Evolutionary conservation across 345 rosid genomes (phyloP).

Genomic region (Pistacia integerrima): DNA sequence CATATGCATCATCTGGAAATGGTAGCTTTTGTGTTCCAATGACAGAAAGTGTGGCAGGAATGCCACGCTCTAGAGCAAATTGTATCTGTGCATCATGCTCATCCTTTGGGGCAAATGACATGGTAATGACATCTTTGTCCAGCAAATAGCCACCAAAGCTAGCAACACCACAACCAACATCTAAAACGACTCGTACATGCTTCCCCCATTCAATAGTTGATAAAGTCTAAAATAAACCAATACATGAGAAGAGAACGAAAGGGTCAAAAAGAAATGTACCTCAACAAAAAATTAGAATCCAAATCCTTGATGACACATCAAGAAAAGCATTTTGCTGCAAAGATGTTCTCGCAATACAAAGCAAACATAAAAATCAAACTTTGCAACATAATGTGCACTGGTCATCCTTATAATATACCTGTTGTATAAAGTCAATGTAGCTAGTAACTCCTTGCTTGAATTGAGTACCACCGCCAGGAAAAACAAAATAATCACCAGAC

Average conservation of each 20-base stretch:
- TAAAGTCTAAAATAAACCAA: conserved; percentile 48
- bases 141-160: conserved; percentile 88
- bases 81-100: conserved; percentile 99
- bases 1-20: conserved; percentile 69
- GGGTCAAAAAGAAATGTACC: not conserved
- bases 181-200: conserved; percentile 67
- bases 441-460: conserved; percentile 77
- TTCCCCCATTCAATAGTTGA: conserved; percentile 74
- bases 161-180: conserved; percentile 95
- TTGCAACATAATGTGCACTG: not conserved
- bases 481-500: conserved; percentile 62
- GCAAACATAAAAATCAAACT: not conserved
- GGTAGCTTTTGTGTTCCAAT: conserved; percentile 80
- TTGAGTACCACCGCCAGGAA: conserved; percentile 97
- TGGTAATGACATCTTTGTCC: conserved; percentile 75
- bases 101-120: conserved; percentile 97
- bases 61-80: conserved; percentile 90
- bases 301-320: not conserved
- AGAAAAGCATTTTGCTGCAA: not conserved
- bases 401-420: conserved; percentile 39
- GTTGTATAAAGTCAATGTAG: conserved; percentile 63
- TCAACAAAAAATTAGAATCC: not conserved
- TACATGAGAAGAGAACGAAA: not conserved
- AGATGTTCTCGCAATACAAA: not conserved
- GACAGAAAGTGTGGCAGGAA: conserved; percentile 88